Base-by-base conservation (phyloP, 2,329 filamentous ascomycete species). In the Trichoderma sp. region DNA sequence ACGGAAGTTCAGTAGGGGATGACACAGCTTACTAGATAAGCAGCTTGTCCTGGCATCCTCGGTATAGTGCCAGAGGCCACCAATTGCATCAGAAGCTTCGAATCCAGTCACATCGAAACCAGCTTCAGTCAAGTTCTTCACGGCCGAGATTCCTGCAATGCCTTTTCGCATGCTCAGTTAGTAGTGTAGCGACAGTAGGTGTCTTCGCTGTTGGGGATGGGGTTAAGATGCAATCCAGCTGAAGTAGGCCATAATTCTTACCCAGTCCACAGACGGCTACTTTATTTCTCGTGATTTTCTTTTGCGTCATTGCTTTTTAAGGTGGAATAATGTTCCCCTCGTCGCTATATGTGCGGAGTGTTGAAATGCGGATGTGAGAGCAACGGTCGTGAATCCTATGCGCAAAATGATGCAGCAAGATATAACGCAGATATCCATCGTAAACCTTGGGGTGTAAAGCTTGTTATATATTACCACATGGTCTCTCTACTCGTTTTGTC, bases 101-200 rank as follows among this genome's bases (percentile, higher is more conserved):
- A 87, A 87, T 1, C 83, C 86, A 1, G 83, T 82, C 3, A 83
- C 86, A 12, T 86, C 78, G 71, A 86, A 87, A 3, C 85, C 85
- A 18, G 27, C 50, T 31, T 71, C 67, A 3, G 67, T 71, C 67
- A 71, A 38, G 29, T 80, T 91, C 11, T 87, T 92, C 76, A 93
- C 93, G 80, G 81, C 86, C 24, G 92, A 93, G 80, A 71, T 41
- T 7, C 67, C 67, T 14, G 67, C 67, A 21, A 71, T 71, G 2
- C 67, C 67, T 71, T 60, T 71, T 9, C 3, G 24, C 18, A 21
- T 63, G 9, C 12, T 21, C 12, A 9, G 29, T 63, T 21, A 63
- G 18, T 35, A 63, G 18, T 12, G 29, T n/a, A 33, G 4, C 2
- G 29, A 33, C 9, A 3, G 7, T 24, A 21, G 8, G 5, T n/a